Base-by-base conservation (phyloP, 139 green algal genomes). In the Trebouxia sp. region DNA sequence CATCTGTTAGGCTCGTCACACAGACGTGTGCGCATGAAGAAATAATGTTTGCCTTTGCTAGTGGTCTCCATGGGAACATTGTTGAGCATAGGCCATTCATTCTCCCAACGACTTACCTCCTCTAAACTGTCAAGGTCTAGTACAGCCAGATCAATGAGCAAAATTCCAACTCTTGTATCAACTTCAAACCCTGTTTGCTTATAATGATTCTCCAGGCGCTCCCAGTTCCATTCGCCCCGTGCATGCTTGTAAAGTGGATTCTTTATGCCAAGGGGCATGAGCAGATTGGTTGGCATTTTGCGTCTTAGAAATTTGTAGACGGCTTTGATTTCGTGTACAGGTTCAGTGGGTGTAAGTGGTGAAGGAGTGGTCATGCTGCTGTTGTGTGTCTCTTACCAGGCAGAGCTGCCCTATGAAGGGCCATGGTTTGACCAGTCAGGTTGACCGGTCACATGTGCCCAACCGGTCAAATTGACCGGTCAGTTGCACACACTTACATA, bases 1-100 rank as follows among this genome's bases (percentile, higher is more conserved):
- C 58, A 42, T 69, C 58, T 69, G 58, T 69, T 42, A 69, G 58
- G 58, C 58, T 69, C 58, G 30, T 69, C 30, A 42, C 58, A 69
- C 30, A 69, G 30, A 42, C 10, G 28, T 69, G 58, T 69, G 58
- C 58, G 58, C 58, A 17, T 28, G 58, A 42, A 69, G 53, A 65
- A 65, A 42, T 69, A 69, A 30, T 69, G 58, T 42, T 41, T 42
- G 58, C 58, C 58, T 69, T 69, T 69, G 58, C 58, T 69, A 42
- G 58, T 69, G 58, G 58, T 69, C 30, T 69, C 58, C 58, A 69
- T 69, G 30, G 58, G 58, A 42, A 69, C 30, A 42, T 41, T 42
- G 58, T 69, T 41, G 30, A 69, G 58, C 58, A 69, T 14, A 42
- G 30, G 58, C 58, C 58, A 69, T 38, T 69, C 58, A 69, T 26